Evolutionary conservation across 2,329 filamentous ascomycete genomes (phyloP).

Genomic region (Triangularia setosa): DNA sequence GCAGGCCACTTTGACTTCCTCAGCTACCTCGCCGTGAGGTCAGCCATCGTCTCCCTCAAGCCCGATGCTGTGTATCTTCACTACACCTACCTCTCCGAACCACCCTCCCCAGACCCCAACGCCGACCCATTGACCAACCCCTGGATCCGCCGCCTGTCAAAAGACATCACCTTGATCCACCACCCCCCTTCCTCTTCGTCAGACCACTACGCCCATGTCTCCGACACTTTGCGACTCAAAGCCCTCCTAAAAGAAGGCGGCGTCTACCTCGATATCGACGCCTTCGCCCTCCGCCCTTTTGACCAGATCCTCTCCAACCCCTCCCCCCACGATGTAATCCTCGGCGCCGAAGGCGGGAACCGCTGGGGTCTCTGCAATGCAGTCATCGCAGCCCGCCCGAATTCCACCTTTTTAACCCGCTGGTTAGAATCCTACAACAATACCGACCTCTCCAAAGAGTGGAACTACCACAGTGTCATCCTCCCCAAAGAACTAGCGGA

Average conservation of each 20-base stretch:
- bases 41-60: constrained; percentile 34
- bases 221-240: constrained; percentile 30
- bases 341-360: constrained; percentile 35
- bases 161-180: constrained; percentile 34
- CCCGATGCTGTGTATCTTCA: constrained; percentile 36
- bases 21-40: constrained; percentile 36
- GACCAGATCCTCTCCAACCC: constrained; percentile 13
- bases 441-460: constrained; percentile 33
- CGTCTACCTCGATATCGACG: constrained; percentile 31
- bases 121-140: constrained; percentile 33
- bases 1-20: constrained; percentile 36
- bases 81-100: constrained; percentile 37
- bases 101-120: constrained; percentile 31
- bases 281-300: constrained; percentile 27
- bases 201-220: constrained; percentile 26
- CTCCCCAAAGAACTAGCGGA: constrained; percentile 28
- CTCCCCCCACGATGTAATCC: constrained; percentile 23
- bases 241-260: constrained; percentile 28
- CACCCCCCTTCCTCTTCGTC: constrained; percentile 29
- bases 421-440: constrained; percentile 35
- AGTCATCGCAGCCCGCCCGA: constrained; percentile 35
- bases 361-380: constrained; percentile 38
- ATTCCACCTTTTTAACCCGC: constrained; percentile 33
- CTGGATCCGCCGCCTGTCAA: constrained; percentile 34
- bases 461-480: constrained; percentile 38